Percentiles rank a stretch among this genome's conserved stretches.
Conservation (phyloP, 805 yeast species). For the Candida michaelii region DNA sequence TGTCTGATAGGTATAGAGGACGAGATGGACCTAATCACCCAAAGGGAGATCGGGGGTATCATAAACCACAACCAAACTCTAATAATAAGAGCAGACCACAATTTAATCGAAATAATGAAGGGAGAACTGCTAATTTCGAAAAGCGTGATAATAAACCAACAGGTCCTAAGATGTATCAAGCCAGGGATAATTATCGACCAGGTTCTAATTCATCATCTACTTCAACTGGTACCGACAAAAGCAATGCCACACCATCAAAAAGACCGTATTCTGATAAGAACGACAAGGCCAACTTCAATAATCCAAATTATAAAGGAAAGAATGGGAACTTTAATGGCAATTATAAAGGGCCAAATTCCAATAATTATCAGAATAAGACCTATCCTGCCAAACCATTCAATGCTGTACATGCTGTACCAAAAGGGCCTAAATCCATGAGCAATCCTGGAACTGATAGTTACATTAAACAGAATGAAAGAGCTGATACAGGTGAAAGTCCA, state of each 20-base stretch:
- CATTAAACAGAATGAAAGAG: background rate
- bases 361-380: no score
- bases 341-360: no score
- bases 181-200: slow-evolving; percentile 26
- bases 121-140: slow-evolving; percentile 3
- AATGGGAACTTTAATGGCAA: no score
- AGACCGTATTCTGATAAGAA: slow-evolving; percentile 12
- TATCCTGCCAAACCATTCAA: background rate
- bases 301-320: slow-evolving; percentile 5
- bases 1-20: slow-evolving; percentile 38
- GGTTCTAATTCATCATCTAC: slow-evolving; percentile 6
- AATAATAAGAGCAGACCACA: slow-evolving; percentile 2
- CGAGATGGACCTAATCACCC: slow-evolving; percentile 19
- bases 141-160: slow-evolving; percentile 12
- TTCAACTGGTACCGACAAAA: background rate
- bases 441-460: background rate
- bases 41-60: background rate
- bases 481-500: background rate
- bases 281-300: background rate
- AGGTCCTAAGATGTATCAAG: slow-evolving; percentile 22
- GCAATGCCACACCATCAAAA: slow-evolving; percentile 1
- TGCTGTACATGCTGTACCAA: slow-evolving; percentile 3
- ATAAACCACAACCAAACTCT: slow-evolving; percentile 1
- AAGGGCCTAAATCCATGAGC: slow-evolving; percentile 9
- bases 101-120: slow-evolving; percentile 14